phyloP scores from a whole-genome alignment of 2,329 filamentous ascomycete genomes.

The Acephala macrosclerotiorum region DNA sequence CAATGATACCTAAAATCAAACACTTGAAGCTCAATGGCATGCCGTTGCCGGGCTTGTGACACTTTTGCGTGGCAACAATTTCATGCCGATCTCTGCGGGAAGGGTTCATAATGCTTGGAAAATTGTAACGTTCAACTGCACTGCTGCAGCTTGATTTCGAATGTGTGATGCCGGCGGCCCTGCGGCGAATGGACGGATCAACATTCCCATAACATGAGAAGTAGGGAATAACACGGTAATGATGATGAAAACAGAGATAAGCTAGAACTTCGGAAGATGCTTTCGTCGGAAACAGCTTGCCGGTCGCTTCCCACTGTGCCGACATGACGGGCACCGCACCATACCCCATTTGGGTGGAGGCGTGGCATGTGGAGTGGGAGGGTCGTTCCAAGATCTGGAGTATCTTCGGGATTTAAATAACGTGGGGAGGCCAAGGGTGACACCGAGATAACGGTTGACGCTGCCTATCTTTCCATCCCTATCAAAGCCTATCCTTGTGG shows the following conservation, averaged over 20 bases:
- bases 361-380: constrained; percentile 8
- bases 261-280: neutral
- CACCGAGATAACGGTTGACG: neutral
- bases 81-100: constrained; percentile 7
- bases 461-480: neutral
- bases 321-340: neutral
- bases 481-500: neutral
- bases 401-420: constrained; percentile 6
- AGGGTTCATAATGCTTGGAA: neutral
- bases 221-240: constrained; percentile 4
- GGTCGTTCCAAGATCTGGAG: neutral
- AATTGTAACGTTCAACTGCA: constrained; percentile 10
- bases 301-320: constrained; percentile 3
- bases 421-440: neutral
- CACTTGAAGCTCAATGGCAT: neutral
- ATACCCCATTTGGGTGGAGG: neutral
- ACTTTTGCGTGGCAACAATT: neutral
- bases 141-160: neutral
- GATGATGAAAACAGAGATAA: neutral
- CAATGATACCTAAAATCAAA: constrained; percentile 8
- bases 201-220: neutral
- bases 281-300: constrained; percentile 1
- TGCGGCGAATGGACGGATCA: neutral
- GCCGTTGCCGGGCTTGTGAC: neutral
- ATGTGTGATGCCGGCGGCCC: neutral